Percentiles rank a stretch among this genome's conserved stretches.
These are phyloP conservation scores for Wallacemonas sp. DNA, from an alignment of 208 protist genomes.

Conservation along the genomic window DNA sequence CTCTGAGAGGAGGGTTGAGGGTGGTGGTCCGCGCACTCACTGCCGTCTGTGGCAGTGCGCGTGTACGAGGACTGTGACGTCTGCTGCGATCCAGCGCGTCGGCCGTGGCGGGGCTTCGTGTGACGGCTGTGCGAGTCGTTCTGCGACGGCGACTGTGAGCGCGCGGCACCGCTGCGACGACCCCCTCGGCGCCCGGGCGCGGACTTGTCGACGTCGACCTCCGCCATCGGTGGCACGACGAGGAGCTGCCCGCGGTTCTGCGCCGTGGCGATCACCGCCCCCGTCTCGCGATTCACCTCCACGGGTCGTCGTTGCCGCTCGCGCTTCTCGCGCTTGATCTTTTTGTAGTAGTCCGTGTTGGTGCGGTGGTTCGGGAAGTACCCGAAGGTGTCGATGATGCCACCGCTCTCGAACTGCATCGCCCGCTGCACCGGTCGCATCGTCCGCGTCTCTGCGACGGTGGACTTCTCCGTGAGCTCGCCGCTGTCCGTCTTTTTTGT, in stretches of 20 bases:
- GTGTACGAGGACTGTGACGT: too few species aligned
- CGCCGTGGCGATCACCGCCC: neutral
- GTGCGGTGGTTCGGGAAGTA: conserved; percentile 56
- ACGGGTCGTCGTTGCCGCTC: neutral
- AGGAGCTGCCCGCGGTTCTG: neutral
- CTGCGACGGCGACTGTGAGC: neutral
- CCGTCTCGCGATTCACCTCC: conserved; percentile 5
- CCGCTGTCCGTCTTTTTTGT: neutral
- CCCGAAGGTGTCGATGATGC: conserved; percentile 45
- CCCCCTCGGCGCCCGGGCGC: too few species aligned
- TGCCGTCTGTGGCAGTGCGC: neutral
- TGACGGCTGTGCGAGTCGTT: neutral
- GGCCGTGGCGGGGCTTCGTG: neutral
- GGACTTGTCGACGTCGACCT: conserved; percentile 4
- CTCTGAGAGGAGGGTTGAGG: neutral
- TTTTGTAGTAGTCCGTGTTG: conserved; percentile 32
- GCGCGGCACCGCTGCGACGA: neutral
- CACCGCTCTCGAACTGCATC: conserved; percentile 19
- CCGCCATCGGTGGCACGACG: conserved; percentile 3
- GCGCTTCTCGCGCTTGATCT: conserved; percentile 7
- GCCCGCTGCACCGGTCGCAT: conserved; percentile 1
- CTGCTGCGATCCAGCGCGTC: neutral
- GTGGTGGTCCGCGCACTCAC: too few species aligned
- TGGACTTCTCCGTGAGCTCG: neutral
- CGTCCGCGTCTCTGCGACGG: neutral